Percentiles rank a stretch among this genome's conserved stretches.
Conservation (phyloP, 2,329 filamentous ascomycete genomes). For the Apiospora koreana region DNA sequence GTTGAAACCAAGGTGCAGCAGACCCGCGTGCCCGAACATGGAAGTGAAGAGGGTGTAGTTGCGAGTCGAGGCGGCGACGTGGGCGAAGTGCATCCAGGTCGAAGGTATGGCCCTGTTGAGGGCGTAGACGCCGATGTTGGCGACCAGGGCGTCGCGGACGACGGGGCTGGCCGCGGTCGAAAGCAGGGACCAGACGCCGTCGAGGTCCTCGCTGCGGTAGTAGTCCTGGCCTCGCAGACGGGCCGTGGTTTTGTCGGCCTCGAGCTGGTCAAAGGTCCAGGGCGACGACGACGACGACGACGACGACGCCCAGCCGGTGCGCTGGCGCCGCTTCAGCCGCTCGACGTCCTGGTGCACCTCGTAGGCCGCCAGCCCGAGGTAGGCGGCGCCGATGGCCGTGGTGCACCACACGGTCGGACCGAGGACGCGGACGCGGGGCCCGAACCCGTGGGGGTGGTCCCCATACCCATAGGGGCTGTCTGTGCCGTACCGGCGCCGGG, state of each 20-base stretch:
- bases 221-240: background rate
- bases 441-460: too few species aligned
- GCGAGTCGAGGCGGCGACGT: constrained; percentile 17
- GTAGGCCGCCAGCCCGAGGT: constrained; percentile 27
- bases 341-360: constrained; percentile 26
- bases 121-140: constrained; percentile 18
- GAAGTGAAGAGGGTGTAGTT: constrained; percentile 30
- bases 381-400: constrained; percentile 23
- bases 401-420: constrained; percentile 26
- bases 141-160: constrained; percentile 16
- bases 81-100: constrained; percentile 16
- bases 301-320: background rate
- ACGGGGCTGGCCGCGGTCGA: constrained; percentile 19
- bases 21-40: constrained; percentile 25
- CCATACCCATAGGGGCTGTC: background rate
- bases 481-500: background rate
- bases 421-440: constrained; percentile 21
- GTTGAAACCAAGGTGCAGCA: constrained; percentile 24
- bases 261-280: constrained; percentile 13
- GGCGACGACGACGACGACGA: background rate
- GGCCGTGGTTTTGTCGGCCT: background rate
- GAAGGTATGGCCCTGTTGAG: constrained; percentile 11
- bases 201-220: background rate
- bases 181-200: background rate
- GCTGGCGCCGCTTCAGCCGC: constrained; percentile 11